Evolutionary conservation across 345 rosid species (phyloP).

Genomic region (Theobroma cacao): DNA sequence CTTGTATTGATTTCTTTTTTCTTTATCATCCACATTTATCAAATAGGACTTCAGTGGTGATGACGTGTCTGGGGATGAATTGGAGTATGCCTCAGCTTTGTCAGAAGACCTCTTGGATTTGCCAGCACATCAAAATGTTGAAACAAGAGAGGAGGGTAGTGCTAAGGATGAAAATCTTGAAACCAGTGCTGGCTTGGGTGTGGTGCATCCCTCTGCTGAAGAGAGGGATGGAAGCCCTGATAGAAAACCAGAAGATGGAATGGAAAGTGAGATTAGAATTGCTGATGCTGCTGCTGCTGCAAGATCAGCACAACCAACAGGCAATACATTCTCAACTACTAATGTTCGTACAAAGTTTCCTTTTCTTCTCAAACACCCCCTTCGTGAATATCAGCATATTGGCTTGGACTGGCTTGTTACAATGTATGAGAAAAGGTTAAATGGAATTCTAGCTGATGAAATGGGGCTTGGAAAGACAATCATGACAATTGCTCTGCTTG

Average conservation of each 20-base stretch:
- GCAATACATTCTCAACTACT: slow-evolving; percentile 92
- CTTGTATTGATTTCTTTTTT: slow-evolving; percentile 21
- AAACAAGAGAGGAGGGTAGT: slow-evolving; percentile 37
- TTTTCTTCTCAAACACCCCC: slow-evolving; percentile 91
- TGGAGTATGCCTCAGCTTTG: slow-evolving; percentile 58
- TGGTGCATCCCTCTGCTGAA: slow-evolving; percentile 29
- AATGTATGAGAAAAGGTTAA: slow-evolving; percentile 96
- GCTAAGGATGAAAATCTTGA: slow-evolving; percentile 40
- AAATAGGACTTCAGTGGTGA: slow-evolving; percentile 55
- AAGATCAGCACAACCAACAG: slow-evolving; percentile 99
- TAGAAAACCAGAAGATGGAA: slow-evolving; percentile 38
- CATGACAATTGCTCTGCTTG: slow-evolving; percentile 98
- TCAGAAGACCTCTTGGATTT: slow-evolving; percentile 56
- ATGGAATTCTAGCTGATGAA: slow-evolving; percentile 99
- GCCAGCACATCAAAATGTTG: slow-evolving; percentile 25
- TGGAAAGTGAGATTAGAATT: slow-evolving; percentile 60
- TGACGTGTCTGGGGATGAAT: slow-evolving; percentile 68
- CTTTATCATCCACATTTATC: slow-evolving; percentile 22
- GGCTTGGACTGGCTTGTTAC: slow-evolving; percentile 99
- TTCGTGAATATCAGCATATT: slow-evolving; percentile 99
- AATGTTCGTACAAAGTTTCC: slow-evolving; percentile 96
- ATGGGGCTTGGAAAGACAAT: slow-evolving; percentile 99
- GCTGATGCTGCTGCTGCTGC: slow-evolving; percentile 99
- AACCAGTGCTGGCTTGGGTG: slow-evolving; percentile 31
- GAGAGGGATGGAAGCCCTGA: slow-evolving; percentile 35